These are phyloP conservation scores for Aureobasidium sp. DNA, from an alignment of 2,329 filamentous ascomycete species.

Conservation along the genomic window DNA sequence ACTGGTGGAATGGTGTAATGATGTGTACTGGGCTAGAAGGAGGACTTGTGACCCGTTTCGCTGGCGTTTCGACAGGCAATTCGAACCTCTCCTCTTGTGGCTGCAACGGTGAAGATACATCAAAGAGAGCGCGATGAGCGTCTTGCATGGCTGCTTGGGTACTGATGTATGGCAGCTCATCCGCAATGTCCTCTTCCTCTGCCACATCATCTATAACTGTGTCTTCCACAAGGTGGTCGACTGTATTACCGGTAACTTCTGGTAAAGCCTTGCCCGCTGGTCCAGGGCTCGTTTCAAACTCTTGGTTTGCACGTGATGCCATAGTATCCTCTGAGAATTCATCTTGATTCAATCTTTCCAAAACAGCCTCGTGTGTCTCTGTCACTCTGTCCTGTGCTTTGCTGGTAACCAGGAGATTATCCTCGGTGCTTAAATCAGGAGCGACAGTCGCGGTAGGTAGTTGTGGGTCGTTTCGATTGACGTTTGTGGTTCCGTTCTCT, in stretches of 20 bases:
- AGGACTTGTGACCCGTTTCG: constrained; percentile 29
- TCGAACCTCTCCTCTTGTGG: constrained; percentile 15
- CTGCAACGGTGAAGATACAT: constrained; percentile 10
- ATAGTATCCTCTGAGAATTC: not conserved
- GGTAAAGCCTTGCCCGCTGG: not conserved
- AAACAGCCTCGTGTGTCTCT: not conserved
- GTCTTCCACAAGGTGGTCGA: not conserved
- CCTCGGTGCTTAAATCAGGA: not conserved
- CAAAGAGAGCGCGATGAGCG: constrained; percentile 14
- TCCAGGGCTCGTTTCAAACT: not conserved
- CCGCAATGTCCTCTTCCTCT: not conserved
- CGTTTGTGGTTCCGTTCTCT: too few species aligned
- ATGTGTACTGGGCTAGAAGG: constrained; percentile 25
- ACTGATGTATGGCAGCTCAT: constrained; percentile 23
- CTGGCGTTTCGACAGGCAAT: constrained; percentile 4
- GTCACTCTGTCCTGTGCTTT: not conserved
- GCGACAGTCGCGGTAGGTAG: not conserved
- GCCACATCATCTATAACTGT: not conserved
- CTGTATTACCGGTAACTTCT: not conserved
- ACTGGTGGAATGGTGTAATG: constrained; percentile 15
- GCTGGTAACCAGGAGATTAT: not conserved
- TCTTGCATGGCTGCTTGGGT: constrained; percentile 18
- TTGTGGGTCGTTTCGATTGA: not conserved
- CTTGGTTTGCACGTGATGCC: not conserved
- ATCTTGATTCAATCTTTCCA: not conserved